Evolutionary conservation across 164 flowering plant genomes (phyloP), one percentile per base, ranked within the genome.

Genomic region (Echeveria elegans): DNA sequence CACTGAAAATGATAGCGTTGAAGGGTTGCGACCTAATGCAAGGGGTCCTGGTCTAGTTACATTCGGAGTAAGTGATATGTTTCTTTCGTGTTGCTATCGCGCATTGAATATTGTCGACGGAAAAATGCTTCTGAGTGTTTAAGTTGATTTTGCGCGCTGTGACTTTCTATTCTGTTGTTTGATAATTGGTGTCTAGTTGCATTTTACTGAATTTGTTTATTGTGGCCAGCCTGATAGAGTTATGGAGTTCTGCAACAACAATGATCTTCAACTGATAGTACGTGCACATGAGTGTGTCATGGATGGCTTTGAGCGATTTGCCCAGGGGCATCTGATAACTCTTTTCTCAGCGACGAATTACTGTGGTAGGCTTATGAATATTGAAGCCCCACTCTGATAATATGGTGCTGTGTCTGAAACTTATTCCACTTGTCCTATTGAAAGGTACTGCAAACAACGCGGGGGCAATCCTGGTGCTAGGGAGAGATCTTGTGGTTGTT

Each of bases 261-360:
- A 95, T 79, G 99, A 95, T 76, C 95, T 95, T 64, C 98, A 95
- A 75, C 77, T 95, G 80, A 95, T 95, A 70, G 98, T 92, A 24
- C 94, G 99, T 66, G 99, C 98, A 26, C 99, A 95, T 72, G 99
- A 95, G 73, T 92, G 99, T 80, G 99, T 95, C 64, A 95, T 95
- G 99, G 99, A 95, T 88, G 99, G 99, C 34, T 95, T 95, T 80
- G 99, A 95, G 82, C 93, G 99, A 48, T 95, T 95, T 77, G 99
- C 99, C n/a, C 99, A 95, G 78, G 99, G 99, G 23, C 99, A 95
- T 78, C 70, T 95, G 65, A 95, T 95, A 65, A 95, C 99, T 15
- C 96, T 95, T 32, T 95, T 95, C 79, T 95, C 99, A 4, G 99
- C 99, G 47, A 95, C 99, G 67, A 95, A 95, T 77, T 95, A 95